These are phyloP conservation scores for Kazachstania viticola DNA, from an alignment of 805 yeast species.

Conservation along the genomic window DNA sequence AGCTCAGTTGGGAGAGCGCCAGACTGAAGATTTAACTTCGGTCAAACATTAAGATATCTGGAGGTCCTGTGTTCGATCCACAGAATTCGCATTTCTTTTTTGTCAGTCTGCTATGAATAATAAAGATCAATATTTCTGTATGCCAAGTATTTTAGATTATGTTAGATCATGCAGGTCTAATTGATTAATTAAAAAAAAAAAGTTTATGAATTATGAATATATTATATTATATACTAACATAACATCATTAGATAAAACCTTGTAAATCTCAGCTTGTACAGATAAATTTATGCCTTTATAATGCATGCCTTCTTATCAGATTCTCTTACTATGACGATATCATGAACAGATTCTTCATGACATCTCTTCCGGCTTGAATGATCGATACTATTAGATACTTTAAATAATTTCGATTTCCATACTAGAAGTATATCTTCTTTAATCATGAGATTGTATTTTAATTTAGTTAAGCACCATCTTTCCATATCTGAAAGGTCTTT, in stretches of 20 bases:
- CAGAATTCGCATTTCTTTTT: constrained; percentile 45
- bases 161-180: too few relatives aligned
- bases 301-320: background rate
- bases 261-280: background rate
- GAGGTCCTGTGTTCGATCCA: constrained; percentile 86
- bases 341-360: background rate
- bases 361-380: background rate
- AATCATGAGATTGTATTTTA: constrained; percentile 11
- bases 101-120: background rate
- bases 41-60: constrained; percentile 28
- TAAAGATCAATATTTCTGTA: background rate
- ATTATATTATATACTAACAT: background rate
- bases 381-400: background rate
- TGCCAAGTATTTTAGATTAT: too few relatives aligned
- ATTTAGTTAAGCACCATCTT: constrained; percentile 16
- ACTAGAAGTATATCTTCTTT: background rate
- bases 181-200: too few relatives aligned
- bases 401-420: constrained; percentile 2
- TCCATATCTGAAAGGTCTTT: constrained; percentile 15
- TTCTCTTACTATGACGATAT: too few relatives aligned
- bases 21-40: constrained; percentile 26
- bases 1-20: constrained; percentile 37
- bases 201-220: too few relatives aligned
- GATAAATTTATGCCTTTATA: background rate
- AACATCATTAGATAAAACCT: background rate